Base-by-base conservation (phyloP, 2,329 filamentous ascomycete genomes). In the Sordariomycetes sp. region DNA sequence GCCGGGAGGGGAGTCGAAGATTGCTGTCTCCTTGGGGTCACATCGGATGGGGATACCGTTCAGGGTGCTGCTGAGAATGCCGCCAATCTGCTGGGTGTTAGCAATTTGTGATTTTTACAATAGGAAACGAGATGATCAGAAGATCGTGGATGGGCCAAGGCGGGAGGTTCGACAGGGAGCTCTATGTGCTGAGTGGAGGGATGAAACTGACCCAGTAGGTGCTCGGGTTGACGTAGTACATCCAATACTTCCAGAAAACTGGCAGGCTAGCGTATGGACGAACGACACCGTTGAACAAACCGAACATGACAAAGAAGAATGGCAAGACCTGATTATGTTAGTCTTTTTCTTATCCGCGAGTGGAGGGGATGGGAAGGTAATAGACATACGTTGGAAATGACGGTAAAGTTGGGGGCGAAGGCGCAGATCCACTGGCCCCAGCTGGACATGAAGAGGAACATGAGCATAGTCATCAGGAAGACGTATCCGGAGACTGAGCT, bases 381-480 rank as follows among this genome's bases (percentile, higher is more conserved):
- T 23, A 1, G 5, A 51, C 60, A 58, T 40, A 58, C 60, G 48
- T 88, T 86, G 28, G 75, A 76, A 43, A 88, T 86, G 42, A 86
- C 81, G 1, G 82, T 85, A 58, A 86, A 86, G 26, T 68, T 79
- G 0, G 84, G 83, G 0, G 84, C 82, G 54, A 87, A 87, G 1
- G 86, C 84, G 42, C 79, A 83, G 45, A 92, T 86, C 82, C 82
- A 90, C 52, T 87, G 84, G 15, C 82, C 86, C 83, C 79, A 88
- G 44, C 68, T 77, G 21, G 70, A 72, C 53, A 79, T 72, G 66
- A 87, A 88, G 7, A 88, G 55, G 63, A 78, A 86, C 61, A 87
- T 87, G 1, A 90, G 67, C 48, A 88, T 61, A 1, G 73, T 74
- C 80, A 92, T 87, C 18, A 90, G 59, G 61, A 82, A 90, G 12